phyloP scores from a whole-genome alignment of 2,329 filamentous ascomycete species.

The Endoconidiophora laricicola region DNA sequence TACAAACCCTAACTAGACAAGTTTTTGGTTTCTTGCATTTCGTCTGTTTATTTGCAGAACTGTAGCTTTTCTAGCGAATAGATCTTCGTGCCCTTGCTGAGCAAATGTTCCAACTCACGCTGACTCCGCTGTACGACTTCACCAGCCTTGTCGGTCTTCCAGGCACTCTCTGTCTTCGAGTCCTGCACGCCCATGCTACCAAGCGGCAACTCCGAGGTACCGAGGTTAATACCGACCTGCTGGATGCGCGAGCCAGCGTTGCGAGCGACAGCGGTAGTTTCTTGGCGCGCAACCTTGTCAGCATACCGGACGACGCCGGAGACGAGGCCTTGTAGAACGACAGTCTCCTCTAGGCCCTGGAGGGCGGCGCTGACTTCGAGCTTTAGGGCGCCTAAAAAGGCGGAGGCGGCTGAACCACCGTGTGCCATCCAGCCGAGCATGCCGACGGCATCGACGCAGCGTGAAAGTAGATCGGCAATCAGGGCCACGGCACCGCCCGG shows the following conservation, averaged over 20 bases:
- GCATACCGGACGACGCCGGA: slow-evolving; percentile 50
- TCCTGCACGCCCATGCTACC: slow-evolving; percentile 28
- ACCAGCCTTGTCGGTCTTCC: slow-evolving; percentile 50
- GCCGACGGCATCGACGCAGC: slow-evolving; percentile 60
- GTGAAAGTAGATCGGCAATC: slow-evolving; percentile 54
- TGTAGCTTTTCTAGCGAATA: slow-evolving; percentile 70
- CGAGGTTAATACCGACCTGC: background rate
- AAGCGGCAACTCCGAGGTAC: slow-evolving; percentile 38
- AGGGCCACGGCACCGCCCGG: slow-evolving; percentile 54
- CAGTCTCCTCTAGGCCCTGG: slow-evolving; percentile 54
- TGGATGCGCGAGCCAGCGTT: background rate
- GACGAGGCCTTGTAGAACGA: slow-evolving; percentile 46
- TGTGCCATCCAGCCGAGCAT: slow-evolving; percentile 57
- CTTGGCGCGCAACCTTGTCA: slow-evolving; percentile 20
- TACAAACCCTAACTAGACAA: background rate
- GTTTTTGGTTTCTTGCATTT: no score
- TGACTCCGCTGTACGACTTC: slow-evolving; percentile 52
- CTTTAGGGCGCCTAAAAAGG: slow-evolving; percentile 48
- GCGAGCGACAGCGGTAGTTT: background rate
- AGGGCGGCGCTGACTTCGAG: slow-evolving; percentile 54
- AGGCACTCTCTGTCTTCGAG: slow-evolving; percentile 23
- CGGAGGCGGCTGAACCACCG: slow-evolving; percentile 23
- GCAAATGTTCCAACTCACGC: slow-evolving; percentile 60
- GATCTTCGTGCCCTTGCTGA: slow-evolving; percentile 62
- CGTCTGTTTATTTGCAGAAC: slow-evolving; percentile 25